These are phyloP conservation scores for Clathrospora elynae DNA, from an alignment of 2,329 filamentous ascomycete genomes.

Conservation along the genomic window DNA sequence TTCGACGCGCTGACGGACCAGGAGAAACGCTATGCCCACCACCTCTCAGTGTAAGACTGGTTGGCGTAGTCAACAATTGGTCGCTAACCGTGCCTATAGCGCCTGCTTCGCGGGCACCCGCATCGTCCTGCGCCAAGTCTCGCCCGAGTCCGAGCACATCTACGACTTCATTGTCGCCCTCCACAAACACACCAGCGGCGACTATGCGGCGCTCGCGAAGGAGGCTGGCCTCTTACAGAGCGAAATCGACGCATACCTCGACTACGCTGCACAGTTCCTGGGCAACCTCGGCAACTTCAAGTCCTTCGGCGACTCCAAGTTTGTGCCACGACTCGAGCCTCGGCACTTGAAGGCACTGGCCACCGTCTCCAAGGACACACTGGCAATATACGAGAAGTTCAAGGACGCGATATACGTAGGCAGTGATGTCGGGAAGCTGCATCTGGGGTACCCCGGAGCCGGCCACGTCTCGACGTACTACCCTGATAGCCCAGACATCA, in stretches of 20 bases:
- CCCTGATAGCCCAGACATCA: constrained; percentile 55
- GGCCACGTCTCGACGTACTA: constrained; percentile 59
- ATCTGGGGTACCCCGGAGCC: constrained; percentile 56
- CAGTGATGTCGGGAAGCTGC: constrained; percentile 50
- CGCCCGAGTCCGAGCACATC: constrained; percentile 57
- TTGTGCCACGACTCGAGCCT: constrained; percentile 55
- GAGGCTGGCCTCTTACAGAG: constrained; percentile 49
- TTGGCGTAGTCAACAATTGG: no score
- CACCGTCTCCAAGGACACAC: constrained; percentile 46
- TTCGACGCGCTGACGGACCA: constrained; percentile 77
- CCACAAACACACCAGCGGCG: constrained; percentile 54
- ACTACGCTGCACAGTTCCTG: constrained; percentile 54
- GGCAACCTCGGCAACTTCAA: constrained; percentile 62
- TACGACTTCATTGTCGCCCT: constrained; percentile 61
- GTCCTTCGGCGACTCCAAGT: constrained; percentile 57
- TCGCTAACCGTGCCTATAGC: constrained; percentile 22
- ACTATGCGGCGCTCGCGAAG: constrained; percentile 55
- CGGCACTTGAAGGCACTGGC: constrained; percentile 54
- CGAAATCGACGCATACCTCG: constrained; percentile 47
- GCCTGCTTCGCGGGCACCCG: constrained; percentile 57
- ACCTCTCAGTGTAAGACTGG: constrained; percentile 48
- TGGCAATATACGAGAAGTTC: constrained; percentile 51
- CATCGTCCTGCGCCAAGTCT: constrained; percentile 60
- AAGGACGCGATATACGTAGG: constrained; percentile 55
- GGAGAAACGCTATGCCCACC: constrained; percentile 90